Base-by-base conservation (phyloP, 2,329 filamentous ascomycete species). In the Neoascochyta sp. region DNA sequence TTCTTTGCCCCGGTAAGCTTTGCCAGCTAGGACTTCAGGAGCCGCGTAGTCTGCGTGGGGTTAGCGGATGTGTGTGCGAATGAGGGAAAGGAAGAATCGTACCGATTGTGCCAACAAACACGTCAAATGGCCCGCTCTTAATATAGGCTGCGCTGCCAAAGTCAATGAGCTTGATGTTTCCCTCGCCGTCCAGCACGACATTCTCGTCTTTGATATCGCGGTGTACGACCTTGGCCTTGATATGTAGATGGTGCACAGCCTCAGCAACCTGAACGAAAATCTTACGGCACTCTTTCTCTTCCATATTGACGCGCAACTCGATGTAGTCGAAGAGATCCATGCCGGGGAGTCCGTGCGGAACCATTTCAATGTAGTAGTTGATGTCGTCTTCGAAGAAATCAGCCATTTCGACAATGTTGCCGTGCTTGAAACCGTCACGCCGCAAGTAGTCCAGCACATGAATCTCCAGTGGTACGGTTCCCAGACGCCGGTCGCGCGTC, bases 271-370 rank as follows among this genome's bases (percentile, higher is more conserved):
- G 92, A 15, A 85, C 78, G 62, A 98, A 98, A 39, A 98, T 98
- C 65, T 86, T 94, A 30, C 87, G 79, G 58, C 88, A 94, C 61
- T 98, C 92, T 6, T 76, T 73, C 66, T 98, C 92, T 30, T 94
- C 87, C 92, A 98, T 98, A 53, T 90, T 95, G 24, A 88, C 81
- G 15, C 90, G 82, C 31, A 98, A 75, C 63, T 98, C 92, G 46
- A 98, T 98, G 62, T 98, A 98, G 65, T 98, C 92, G 55, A 98
- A 98, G 2, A 98, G 74, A 62, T 98, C 92, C 89, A 98, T 96
- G 9, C 92, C 92, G 0, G 92, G 92, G 20, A 95, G 71, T 1
- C 92, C 92, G 52, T 96, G 92, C 0, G 92, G 92, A 9, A 85
- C 75, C 87, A 96, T 98, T 62, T 96, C 92, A 49, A 98, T 98